Conservation (phyloP, 148 eudicot genomes). For the Suaeda aralocaspica region DNA sequence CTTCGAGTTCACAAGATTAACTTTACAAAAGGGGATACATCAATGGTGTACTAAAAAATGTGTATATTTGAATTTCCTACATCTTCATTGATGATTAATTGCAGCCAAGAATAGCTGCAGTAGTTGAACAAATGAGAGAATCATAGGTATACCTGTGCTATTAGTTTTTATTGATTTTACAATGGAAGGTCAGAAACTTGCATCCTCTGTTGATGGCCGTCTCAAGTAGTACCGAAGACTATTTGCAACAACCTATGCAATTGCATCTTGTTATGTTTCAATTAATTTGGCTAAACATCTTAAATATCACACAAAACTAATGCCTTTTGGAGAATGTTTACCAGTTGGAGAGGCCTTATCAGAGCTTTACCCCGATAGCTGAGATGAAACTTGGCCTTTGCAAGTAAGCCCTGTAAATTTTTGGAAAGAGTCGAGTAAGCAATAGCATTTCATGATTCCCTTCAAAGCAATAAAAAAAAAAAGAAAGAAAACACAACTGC, state of each 20-base stretch:
- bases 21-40: conserved; percentile 23
- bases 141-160: conserved; percentile 5
- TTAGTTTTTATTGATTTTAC: conserved; percentile 1
- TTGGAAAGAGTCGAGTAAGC: background rate
- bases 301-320: too few relatives aligned
- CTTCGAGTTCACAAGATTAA: background rate
- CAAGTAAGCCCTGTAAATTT: conserved; percentile 62
- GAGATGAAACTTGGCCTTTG: conserved; percentile 90
- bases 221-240: conserved; percentile 80
- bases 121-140: conserved; percentile 6
- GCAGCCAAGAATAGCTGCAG: conserved; percentile 7
- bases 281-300: background rate
- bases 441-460: background rate
- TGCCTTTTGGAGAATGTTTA: conserved; percentile 18
- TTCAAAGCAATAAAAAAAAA: background rate
- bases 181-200: conserved; percentile 55
- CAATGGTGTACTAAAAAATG: conserved; percentile 12
- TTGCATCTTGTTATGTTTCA: conserved; percentile 3
- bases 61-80: conserved; percentile 14
- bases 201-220: conserved; percentile 88
- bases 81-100: background rate
- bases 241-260: conserved; percentile 69
- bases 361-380: conserved; percentile 69
- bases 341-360: conserved; percentile 87
- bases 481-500: background rate